phyloP scores from a whole-genome alignment of 352 stramenopile species.

The Blastocystis sp. region DNA sequence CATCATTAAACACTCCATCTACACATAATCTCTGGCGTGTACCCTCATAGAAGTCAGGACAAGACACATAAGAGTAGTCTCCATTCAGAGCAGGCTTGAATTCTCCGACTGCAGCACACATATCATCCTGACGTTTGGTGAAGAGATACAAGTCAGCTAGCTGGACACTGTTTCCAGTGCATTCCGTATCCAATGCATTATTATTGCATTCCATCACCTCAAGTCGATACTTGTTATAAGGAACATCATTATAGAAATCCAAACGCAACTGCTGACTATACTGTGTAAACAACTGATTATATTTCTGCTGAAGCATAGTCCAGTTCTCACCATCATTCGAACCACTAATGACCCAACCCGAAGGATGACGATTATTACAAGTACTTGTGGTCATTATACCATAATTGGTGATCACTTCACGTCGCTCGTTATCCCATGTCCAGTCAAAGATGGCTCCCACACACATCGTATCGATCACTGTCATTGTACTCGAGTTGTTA shows the following conservation, averaged over 20 bases:
- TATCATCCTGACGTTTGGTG: background rate
- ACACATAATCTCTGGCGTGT: background rate
- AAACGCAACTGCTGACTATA: constrained; percentile 8
- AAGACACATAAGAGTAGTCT: constrained; percentile 14
- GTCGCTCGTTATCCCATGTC: constrained; percentile 22
- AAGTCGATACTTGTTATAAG: constrained; percentile 29
- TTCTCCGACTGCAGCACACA: background rate
- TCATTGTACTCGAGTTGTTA: constrained; percentile 42
- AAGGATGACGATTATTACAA: constrained; percentile 27
- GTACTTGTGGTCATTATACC: background rate
- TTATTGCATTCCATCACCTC: background rate
- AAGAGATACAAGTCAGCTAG: constrained; percentile 37
- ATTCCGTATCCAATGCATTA: background rate
- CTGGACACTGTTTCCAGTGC: background rate
- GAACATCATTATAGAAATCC: constrained; percentile 6
- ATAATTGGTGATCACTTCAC: constrained; percentile 44
- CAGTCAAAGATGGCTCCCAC: background rate
- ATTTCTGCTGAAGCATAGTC: background rate
- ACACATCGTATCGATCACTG: background rate
- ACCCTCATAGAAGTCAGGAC: background rate
- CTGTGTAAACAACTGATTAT: constrained; percentile 12
- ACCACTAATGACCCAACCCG: constrained; percentile 15
- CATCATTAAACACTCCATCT: background rate
- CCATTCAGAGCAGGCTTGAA: constrained; percentile 25
- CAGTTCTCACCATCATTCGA: constrained; percentile 31